These are phyloP conservation scores for Camellia granthamiana DNA, from an alignment of 148 eudicot species.

Conservation along the genomic window DNA sequence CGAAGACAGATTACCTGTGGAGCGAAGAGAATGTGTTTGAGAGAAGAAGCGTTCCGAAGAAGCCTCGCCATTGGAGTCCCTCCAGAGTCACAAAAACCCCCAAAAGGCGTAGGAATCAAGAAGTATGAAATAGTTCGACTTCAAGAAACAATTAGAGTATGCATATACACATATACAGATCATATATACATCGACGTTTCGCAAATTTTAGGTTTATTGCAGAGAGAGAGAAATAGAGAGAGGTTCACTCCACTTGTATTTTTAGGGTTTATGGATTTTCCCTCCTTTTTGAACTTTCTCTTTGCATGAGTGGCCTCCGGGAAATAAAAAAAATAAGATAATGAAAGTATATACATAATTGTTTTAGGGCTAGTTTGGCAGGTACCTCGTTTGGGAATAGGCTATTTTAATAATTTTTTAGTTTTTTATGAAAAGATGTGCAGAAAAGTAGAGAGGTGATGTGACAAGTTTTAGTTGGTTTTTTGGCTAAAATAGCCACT, in stretches of 20 bases:
- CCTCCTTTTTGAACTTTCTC: conserved; percentile 6
- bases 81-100: neutral
- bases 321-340: too few species aligned
- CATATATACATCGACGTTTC: neutral
- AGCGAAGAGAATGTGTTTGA: conserved; percentile 29
- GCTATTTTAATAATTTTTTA: too few species aligned
- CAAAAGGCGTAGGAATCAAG: neutral
- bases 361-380: too few species aligned
- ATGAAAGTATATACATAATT: too few species aligned
- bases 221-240: neutral
- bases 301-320: neutral
- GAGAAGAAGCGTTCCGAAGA: conserved; percentile 37
- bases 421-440: too few species aligned
- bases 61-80: conserved; percentile 42
- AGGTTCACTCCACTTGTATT: neutral
- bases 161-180: neutral
- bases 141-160: neutral
- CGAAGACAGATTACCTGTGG: conserved; percentile 12
- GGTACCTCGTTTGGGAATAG: too few species aligned
- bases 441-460: too few species aligned
- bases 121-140: neutral
- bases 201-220: neutral
- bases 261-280: conserved; percentile 24
- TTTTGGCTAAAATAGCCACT: too few species aligned
- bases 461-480: too few species aligned